Evolutionary conservation across 352 stramenopile genomes (phyloP).

Genomic region (Globisporangium perplexum): DNA sequence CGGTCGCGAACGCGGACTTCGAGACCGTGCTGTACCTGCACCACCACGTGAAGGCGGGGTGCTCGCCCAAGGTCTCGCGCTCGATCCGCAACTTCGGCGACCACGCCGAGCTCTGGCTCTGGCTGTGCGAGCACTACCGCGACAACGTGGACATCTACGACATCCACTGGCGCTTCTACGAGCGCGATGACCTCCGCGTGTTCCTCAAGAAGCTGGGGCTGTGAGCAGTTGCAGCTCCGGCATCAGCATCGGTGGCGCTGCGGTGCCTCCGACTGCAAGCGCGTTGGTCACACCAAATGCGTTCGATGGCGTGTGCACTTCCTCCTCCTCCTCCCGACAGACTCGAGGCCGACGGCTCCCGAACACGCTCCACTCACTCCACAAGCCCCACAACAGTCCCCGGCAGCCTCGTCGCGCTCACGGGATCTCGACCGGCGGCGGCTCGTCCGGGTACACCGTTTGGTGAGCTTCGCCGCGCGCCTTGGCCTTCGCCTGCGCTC

Average conservation of each 20-base stretch:
- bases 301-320: neutral
- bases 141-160: slow-evolving; percentile 2
- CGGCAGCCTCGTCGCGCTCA: slow-evolving; percentile 10
- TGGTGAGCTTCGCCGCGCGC: slow-evolving; percentile 24
- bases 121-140: slow-evolving; percentile 6
- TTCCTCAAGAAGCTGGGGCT: slow-evolving; percentile 6
- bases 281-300: neutral
- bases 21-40: slow-evolving; percentile 3
- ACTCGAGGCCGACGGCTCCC: neutral
- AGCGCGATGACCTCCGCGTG: slow-evolving; percentile 3
- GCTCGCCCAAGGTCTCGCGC: slow-evolving; percentile 5
- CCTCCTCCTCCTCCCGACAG: neutral
- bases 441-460: slow-evolving; percentile 36
- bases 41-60: neutral
- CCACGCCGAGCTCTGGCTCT: slow-evolving; percentile 6
- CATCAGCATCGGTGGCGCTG: too few species aligned
- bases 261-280: too few species aligned
- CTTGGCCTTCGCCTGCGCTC: slow-evolving; percentile 29
- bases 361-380: neutral
- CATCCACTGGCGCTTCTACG: slow-evolving; percentile 9
- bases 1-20: slow-evolving; percentile 1
- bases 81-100: slow-evolving; percentile 9
- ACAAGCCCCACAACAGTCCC: neutral
- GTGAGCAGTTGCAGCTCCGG: neutral
- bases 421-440: slow-evolving; percentile 43